These are phyloP conservation scores for Malbranchea zuffiana DNA, from an alignment of 2,329 filamentous ascomycete species.

Conservation along the genomic window DNA sequence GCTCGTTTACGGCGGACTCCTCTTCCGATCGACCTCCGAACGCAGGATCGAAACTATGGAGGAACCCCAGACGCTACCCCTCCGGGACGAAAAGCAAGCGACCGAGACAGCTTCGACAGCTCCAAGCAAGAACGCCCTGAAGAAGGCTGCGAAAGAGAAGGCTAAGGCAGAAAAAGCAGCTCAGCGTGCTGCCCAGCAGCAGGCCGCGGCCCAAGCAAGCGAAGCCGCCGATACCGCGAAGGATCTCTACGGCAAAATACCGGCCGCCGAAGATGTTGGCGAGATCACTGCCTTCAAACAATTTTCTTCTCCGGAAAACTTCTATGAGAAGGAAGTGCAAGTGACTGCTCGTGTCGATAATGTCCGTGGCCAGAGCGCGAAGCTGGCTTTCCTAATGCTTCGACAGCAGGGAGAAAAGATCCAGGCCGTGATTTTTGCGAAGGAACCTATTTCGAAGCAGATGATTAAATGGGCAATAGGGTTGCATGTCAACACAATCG, in stretches of 20 bases:
- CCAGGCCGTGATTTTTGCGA: slow-evolving; percentile 65
- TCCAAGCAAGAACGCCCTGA: slow-evolving; percentile 66
- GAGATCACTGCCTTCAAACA: slow-evolving; percentile 49
- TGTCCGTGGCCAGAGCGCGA: slow-evolving; percentile 74
- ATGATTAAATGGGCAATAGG: slow-evolving; percentile 88
- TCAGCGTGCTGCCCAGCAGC: slow-evolving; percentile 61
- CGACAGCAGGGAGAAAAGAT: slow-evolving; percentile 68
- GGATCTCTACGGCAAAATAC: slow-evolving; percentile 68
- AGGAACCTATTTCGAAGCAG: slow-evolving; percentile 56
- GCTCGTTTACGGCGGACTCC: background rate
- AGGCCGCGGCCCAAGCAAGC: slow-evolving; percentile 54
- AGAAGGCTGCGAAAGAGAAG: slow-evolving; percentile 83
- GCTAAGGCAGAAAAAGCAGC: slow-evolving; percentile 72
- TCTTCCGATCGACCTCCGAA: background rate
- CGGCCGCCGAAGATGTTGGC: slow-evolving; percentile 47
- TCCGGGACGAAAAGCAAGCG: slow-evolving; percentile 24
- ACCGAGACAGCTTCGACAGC: slow-evolving; percentile 33
- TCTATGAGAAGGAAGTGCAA: slow-evolving; percentile 60
- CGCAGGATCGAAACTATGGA: slow-evolving; percentile 11
- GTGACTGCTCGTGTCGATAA: slow-evolving; percentile 79
- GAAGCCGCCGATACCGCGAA: slow-evolving; percentile 51
- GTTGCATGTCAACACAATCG: slow-evolving; percentile 68
- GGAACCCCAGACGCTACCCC: slow-evolving; percentile 13
- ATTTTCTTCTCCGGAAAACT: slow-evolving; percentile 43
- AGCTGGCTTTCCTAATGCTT: slow-evolving; percentile 83